These are phyloP conservation scores for Kuraishia hungarica DNA, from an alignment of 805 yeast species.

Conservation along the genomic window DNA sequence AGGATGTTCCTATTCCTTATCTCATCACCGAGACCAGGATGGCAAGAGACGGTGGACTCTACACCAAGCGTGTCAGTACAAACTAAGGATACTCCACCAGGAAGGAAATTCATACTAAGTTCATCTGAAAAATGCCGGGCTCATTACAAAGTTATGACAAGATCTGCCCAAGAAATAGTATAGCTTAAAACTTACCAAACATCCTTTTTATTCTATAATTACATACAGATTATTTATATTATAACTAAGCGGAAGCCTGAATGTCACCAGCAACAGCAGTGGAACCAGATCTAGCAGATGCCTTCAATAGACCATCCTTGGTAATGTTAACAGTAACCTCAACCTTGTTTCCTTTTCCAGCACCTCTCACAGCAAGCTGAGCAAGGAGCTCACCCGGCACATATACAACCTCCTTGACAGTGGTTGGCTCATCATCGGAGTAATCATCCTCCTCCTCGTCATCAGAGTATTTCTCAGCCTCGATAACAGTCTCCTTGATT, in stretches of 20 bases:
- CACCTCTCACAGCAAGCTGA: constrained; percentile 67
- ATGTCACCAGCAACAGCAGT: constrained; percentile 42
- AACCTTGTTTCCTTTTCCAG: constrained; percentile 52
- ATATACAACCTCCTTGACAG: constrained; percentile 65
- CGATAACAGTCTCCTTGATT: constrained; percentile 74
- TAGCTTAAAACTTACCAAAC: background rate
- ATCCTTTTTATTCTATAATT: background rate
- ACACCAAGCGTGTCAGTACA: background rate
- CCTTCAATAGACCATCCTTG: constrained; percentile 54
- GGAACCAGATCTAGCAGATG: constrained; percentile 52
- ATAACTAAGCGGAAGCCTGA: constrained; percentile 11
- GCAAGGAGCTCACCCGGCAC: constrained; percentile 70
- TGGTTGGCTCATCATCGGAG: constrained; percentile 85
- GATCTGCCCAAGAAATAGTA: too few species aligned
- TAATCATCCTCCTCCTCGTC: constrained; percentile 29
- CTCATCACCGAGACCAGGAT: constrained; percentile 7
- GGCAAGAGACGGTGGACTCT: background rate
- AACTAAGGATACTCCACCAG: too few species aligned
- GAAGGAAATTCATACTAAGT: too few species aligned
- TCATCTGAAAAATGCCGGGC: too few species aligned
- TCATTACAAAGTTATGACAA: too few species aligned
- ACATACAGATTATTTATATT: background rate
- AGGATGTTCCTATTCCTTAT: constrained; percentile 8
- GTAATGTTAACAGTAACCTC: constrained; percentile 63
- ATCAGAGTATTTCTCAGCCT: constrained; percentile 49